phyloP scores from a whole-genome alignment of 2,329 filamentous ascomycete genomes.

The Dactylellina drechsleri region DNA sequence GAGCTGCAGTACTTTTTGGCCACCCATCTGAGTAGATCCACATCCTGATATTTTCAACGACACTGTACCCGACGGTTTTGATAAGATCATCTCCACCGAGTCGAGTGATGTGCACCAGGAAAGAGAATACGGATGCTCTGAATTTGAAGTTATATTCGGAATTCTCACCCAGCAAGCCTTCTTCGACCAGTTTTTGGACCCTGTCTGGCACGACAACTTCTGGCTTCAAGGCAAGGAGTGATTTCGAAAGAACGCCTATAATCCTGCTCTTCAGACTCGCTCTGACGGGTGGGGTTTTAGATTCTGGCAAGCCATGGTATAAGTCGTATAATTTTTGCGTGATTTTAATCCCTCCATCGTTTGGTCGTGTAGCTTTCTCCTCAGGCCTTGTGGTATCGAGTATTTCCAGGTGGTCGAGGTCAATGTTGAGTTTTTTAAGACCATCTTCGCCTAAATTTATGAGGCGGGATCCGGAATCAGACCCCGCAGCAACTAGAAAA shows the following conservation, averaged over 20 bases:
- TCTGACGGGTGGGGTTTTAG: slow-evolving; percentile 66
- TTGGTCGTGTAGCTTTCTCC: slow-evolving; percentile 26
- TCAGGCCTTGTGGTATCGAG: slow-evolving; percentile 17
- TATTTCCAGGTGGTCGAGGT: slow-evolving; percentile 43
- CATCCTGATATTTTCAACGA: slow-evolving; percentile 46
- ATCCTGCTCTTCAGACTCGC: slow-evolving; percentile 80
- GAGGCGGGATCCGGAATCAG: slow-evolving; percentile 82
- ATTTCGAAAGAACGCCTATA: slow-evolving; percentile 79
- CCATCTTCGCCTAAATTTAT: slow-evolving; percentile 88
- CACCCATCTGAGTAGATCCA: slow-evolving; percentile 53
- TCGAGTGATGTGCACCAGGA: slow-evolving; percentile 42
- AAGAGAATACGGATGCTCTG: slow-evolving; percentile 44
- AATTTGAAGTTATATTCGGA: slow-evolving; percentile 52
- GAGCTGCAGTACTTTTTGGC: slow-evolving; percentile 42
- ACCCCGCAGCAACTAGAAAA: slow-evolving; percentile 78
- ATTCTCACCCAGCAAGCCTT: slow-evolving; percentile 45
- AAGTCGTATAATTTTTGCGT: slow-evolving; percentile 75
- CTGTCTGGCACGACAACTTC: slow-evolving; percentile 22
- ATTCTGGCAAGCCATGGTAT: slow-evolving; percentile 72
- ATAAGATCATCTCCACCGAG: slow-evolving; percentile 32
- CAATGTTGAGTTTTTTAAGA: slow-evolving; percentile 68
- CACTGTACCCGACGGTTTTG: slow-evolving; percentile 30
- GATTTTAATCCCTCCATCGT: slow-evolving; percentile 60
- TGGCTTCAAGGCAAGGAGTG: slow-evolving; percentile 61
- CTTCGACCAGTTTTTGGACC: slow-evolving; percentile 39